Base-by-base conservation (phyloP, 2,329 filamentous ascomycete genomes). In the Drechslerella dactyloides region DNA sequence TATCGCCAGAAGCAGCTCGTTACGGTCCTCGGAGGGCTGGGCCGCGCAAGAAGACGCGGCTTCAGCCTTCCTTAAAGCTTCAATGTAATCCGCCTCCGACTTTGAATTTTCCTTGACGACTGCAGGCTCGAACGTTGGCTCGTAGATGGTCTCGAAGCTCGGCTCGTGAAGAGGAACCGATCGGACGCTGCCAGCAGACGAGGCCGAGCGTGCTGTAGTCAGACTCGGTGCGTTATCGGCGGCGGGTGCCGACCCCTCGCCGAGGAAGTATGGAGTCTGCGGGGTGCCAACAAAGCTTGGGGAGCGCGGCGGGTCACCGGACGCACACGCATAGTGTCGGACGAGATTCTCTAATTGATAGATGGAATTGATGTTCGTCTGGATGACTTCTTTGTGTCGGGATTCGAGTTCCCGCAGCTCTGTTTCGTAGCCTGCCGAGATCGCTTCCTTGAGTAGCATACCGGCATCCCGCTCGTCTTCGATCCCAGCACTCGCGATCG, bases 351-450 rank as follows among this genome's bases (percentile, higher is more conserved):
- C 68, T 15, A 72, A 60, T 35, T 65, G 64, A 60, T 56, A 72
- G 2, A 72, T 42, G 13, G 68, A 55, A 23, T 63, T 72, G 60
- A 72, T 63, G 42, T 72, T 72, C 13, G 60, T 72, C 33, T 72
- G 68, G 40, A 72, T 72, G 51, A 72, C 60, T 54, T 72, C 68
- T 21, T 72, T 72, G 42, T 72, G 68, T 23, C 68, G 68, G 50
- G 60, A 40, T 61, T 72, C 60, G 33, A 72, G 68, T 46, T 72
- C 68, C n/a, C 60, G 59, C 2, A 72, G 60, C 30, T 72, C 68
- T 33, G 68, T 57, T 40, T 72, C 60, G 50, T 72, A 72, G 17
- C 68, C 60, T 10, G 52, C 27, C 5, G 68, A 60, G 19, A 72
- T 72, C 2, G 60, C 68, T 24, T 60, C 55, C 40, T 72, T 72